Conservation (phyloP, 192 early-diverging fungal species). For the Backusella australiensis region DNA sequence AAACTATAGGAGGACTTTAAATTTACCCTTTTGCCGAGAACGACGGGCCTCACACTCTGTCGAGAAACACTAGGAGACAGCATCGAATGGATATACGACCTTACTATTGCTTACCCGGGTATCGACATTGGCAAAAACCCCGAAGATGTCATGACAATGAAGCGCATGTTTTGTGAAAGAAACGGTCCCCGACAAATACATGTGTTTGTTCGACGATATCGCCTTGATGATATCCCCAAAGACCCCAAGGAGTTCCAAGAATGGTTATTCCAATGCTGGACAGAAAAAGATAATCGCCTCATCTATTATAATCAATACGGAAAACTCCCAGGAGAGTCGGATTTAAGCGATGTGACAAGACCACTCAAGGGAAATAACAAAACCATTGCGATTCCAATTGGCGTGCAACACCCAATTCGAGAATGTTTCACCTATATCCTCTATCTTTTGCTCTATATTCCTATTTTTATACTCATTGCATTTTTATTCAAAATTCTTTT, state of each 20-base stretch:
- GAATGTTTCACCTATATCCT: neutral
- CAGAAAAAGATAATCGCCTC: conserved; percentile 85
- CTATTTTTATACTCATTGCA: neutral
- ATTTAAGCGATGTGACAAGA: neutral
- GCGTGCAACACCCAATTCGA: neutral
- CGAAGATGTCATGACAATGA: conserved; percentile 79
- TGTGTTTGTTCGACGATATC: conserved; percentile 73
- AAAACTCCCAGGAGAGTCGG: conserved; percentile 50
- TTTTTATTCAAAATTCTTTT: neutral
- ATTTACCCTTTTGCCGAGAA: conserved; percentile 81
- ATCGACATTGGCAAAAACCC: conserved; percentile 64
- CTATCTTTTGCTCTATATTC: neutral
- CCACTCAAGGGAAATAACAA: neutral
- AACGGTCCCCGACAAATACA: conserved; percentile 77
- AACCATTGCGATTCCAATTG: neutral
- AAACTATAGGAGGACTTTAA: conserved; percentile 50
- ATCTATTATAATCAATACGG: conserved; percentile 75
- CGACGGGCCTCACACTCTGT: conserved; percentile 78
- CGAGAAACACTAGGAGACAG: conserved; percentile 62
- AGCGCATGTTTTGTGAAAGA: conserved; percentile 70
- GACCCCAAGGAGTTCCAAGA: conserved; percentile 67
- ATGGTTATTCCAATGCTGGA: conserved; percentile 78
- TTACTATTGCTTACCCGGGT: conserved; percentile 88
- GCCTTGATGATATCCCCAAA: conserved; percentile 62
- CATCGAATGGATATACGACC: conserved; percentile 78